Base-by-base conservation (phyloP, 768 basidiomycete genomes). In the Imleria badia region DNA sequence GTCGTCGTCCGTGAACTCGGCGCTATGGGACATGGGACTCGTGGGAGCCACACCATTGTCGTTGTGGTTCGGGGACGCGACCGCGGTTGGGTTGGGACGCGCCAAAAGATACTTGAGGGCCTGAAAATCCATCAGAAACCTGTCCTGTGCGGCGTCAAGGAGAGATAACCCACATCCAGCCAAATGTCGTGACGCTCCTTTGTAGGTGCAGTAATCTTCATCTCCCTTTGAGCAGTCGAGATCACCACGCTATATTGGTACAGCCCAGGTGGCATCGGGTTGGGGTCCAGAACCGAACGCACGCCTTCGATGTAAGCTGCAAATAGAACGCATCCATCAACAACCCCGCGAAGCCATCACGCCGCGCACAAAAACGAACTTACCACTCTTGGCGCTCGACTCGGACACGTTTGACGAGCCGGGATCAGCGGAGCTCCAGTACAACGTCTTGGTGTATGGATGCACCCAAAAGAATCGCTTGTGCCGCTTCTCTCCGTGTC, bases 401-500 rank as follows among this genome's bases (percentile, higher is more conserved):
- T 98, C 94, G 1, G 87, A 83, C 17, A 93, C 90, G 61, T 86
- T 86, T 36, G 84, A 83, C 23, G 91, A 91, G 29, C 93, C 94
- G 46, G 96, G 97, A 74, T 98, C 96, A 11, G 86, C 84, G 17
- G 91, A 87, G 65, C 92, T 93, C 97, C 97, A 99, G 72, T 98
- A 98, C 54, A 99, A 66, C 6, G 94, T 98, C 77, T 92, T 93
- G 38, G 95, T 98, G 69, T 98, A 99, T 19, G 97, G 97, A 72
- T 98, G 96, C n/a, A 99, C 87, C 97, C 97, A 99, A 81, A 98
- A 97, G 84, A 94, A 99, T 35, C 97, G 81, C 70, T 85, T 87
- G 73, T 99, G 97, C 48, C 95, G 78, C 69, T 84, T 86, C 69
- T 93, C 89, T 20, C 91, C 91, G 68, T 94, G 82, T 13, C 93